Base-by-base conservation (phyloP, 2,329 filamentous ascomycete species). In the Penicillium vulpinum region DNA sequence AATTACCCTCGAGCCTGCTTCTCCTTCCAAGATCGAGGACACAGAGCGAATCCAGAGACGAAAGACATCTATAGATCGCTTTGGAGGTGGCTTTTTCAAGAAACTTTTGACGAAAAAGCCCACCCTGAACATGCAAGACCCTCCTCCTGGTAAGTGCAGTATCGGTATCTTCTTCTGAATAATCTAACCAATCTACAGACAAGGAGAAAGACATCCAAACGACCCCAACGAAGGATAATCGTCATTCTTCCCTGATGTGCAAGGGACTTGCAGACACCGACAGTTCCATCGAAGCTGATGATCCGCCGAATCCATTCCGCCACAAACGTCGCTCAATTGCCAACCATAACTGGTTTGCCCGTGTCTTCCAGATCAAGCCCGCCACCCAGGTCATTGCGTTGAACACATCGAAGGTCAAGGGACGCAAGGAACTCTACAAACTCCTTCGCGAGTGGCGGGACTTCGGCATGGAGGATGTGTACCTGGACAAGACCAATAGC, bases 351-450 rank as follows among this genome's bases (percentile, higher is more conserved):
- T 97, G 93, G 92, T 84, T 97, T 51, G 88, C 91, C 29, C 89
- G 91, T 16, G 85, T 97, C 44, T 91, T 97, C 78, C 86, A 91
- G 54, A 88, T 97, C 70, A 96, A 94, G 72, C 93, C 93, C 1
- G 90, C 88, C 0, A 88, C 81, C 16, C 85, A 85, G 61, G 83
- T 90, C 28, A 75, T 97, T 16, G 94, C 91, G 71, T 87, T 97
- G 71, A 82, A 82, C 4, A 81, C 91, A 24, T 85, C 88, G 5
- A 88, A 88, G 65, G 81, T 82, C n/a, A 84, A 86, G 58, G 89
- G 88, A 41, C 86, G 91, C 41, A 88, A 90, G 68, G 92, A 96
- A 68, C 81, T 96, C 21, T 83, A 88, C 24, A 83, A 85, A 48
- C 78, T 95, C 28, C 81, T 97, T 46, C 86, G 86, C 38, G 88